Conservation (phyloP, 2,329 filamentous ascomycete species). For the Fusarium sp. region DNA sequence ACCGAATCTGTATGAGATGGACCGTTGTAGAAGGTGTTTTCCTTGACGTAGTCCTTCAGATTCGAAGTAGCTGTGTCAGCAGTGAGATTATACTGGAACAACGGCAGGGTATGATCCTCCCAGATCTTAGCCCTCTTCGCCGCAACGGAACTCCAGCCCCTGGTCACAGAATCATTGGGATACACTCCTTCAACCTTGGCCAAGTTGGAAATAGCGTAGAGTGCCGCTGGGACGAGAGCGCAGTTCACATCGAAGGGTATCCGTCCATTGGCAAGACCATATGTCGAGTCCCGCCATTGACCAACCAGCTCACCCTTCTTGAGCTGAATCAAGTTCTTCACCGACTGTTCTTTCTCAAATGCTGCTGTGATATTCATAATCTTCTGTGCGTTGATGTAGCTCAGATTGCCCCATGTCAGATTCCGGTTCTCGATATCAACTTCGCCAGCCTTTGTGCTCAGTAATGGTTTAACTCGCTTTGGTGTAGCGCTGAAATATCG, state of each 20-base stretch:
- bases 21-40: constrained; percentile 54
- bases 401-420: constrained; percentile 63
- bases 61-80: constrained; percentile 55
- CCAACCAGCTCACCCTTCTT: constrained; percentile 65
- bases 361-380: constrained; percentile 65
- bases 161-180: constrained; percentile 46
- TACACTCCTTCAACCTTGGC: constrained; percentile 59
- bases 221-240: constrained; percentile 68
- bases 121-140: constrained; percentile 65
- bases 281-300: constrained; percentile 70
- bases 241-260: constrained; percentile 75
- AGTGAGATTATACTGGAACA: constrained; percentile 62
- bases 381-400: constrained; percentile 63
- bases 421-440: constrained; percentile 59
- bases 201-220: constrained; percentile 66
- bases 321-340: constrained; percentile 66
- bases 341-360: constrained; percentile 62
- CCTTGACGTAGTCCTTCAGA: constrained; percentile 58
- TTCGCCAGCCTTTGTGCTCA: constrained; percentile 57
- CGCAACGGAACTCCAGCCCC: constrained; percentile 57
- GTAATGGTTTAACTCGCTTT: constrained; percentile 50
- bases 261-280: constrained; percentile 68
- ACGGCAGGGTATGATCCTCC: constrained; percentile 68
- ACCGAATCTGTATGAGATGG: constrained; percentile 55
- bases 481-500: constrained; percentile 63